A percentile compares a stretch with the other conserved stretches of the same genome.
These are phyloP conservation scores for Eutrema japonicum DNA, from an alignment of 345 rosid genomes.

Conservation along the genomic window DNA sequence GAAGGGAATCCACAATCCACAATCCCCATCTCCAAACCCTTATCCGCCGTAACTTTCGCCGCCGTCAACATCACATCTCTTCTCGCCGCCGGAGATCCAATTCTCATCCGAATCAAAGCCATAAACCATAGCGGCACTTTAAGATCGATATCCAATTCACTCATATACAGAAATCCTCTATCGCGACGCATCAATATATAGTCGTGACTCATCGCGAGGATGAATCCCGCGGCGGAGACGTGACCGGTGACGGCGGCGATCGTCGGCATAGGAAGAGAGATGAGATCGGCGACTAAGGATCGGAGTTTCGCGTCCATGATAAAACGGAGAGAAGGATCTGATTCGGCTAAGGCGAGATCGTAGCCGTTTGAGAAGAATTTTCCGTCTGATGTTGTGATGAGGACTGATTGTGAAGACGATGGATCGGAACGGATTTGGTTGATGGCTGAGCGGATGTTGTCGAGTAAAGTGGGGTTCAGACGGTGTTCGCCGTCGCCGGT, in stretches of 20 bases:
- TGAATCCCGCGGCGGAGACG: conserved; percentile 70
- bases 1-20: conserved; percentile 64
- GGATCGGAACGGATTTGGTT: conserved; percentile 49
- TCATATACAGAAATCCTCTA: conserved; percentile 73
- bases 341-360: conserved; percentile 61
- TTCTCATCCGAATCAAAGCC: conserved; percentile 47
- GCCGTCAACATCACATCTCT: conserved; percentile 58
- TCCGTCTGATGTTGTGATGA: conserved; percentile 70
- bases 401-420: conserved; percentile 52
- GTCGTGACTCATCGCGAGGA: conserved; percentile 68
- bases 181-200: conserved; percentile 66
- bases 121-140: conserved; percentile 51
- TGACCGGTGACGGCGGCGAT: conserved; percentile 75
- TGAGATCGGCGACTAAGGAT: conserved; percentile 53
- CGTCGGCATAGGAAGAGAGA: conserved; percentile 71
- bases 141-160: conserved; percentile 67
- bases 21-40: conserved; percentile 52
- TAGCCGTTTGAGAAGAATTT: conserved; percentile 90
- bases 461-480: conserved; percentile 55
- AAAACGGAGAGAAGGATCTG: conserved; percentile 39
- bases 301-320: conserved; percentile 50
- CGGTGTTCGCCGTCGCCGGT: conserved; percentile 71
- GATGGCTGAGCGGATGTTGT: conserved; percentile 52
- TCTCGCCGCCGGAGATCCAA: conserved; percentile 49
- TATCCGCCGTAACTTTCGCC: conserved; percentile 56